Evolutionary conservation across 208 protist genomes (phyloP).

Genomic region (Acanthamoeba comandoni): DNA sequence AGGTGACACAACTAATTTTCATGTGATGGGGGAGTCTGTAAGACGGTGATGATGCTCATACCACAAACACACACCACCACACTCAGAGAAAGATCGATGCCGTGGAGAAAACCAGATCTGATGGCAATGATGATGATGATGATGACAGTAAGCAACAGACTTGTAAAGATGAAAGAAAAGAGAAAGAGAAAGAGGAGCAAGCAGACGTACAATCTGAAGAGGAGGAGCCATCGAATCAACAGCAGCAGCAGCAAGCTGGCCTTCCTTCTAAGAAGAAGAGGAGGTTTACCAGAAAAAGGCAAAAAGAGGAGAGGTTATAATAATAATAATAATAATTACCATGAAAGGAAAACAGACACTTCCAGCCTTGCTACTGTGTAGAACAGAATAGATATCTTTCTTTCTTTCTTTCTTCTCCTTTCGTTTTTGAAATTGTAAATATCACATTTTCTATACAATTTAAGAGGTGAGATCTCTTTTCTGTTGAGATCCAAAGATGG

Average conservation of each 20-base stretch:
- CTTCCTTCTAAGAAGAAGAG: neutral
- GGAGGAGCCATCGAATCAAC: neutral
- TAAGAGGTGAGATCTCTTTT: too few species aligned
- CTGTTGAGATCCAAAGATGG: too few species aligned
- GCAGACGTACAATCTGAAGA: neutral
- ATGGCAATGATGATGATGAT: too few species aligned
- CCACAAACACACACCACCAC: too few species aligned
- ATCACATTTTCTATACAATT: slow-evolving; percentile 14
- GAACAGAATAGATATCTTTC: neutral
- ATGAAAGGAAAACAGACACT: slow-evolving; percentile 12
- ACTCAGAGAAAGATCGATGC: too few species aligned
- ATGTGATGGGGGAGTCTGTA: too few species aligned
- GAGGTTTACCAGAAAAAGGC: slow-evolving; percentile 16
- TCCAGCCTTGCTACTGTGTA: too few species aligned
- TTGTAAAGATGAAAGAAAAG: neutral
- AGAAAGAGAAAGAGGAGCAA: neutral
- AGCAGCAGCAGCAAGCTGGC: neutral
- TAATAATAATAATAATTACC: neutral
- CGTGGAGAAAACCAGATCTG: too few species aligned
- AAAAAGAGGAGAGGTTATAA: neutral
- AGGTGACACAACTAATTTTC: slow-evolving; percentile 1
- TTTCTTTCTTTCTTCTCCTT: neutral
- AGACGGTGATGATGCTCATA: too few species aligned
- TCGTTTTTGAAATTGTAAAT: slow-evolving; percentile 25
- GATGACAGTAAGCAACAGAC: too few species aligned